A percentile compares a stretch with the other conserved stretches of the same genome.
Evolutionary conservation across 805 yeast species (phyloP).

Genomic region (Hanseniaspora jakobsenii): DNA sequence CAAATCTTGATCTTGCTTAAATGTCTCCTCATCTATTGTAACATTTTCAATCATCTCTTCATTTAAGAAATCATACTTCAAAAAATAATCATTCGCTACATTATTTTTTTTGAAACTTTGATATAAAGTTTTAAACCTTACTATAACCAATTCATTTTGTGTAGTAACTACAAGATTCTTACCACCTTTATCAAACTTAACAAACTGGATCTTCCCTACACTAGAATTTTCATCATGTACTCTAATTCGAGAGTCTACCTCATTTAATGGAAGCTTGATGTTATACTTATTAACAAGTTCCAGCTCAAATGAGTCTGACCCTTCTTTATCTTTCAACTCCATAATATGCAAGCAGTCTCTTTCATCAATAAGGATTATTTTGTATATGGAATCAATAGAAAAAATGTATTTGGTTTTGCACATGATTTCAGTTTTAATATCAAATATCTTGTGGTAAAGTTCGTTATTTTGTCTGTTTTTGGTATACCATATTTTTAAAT

Average conservation of each 20-base stretch:
- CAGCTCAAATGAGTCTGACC: not conserved
- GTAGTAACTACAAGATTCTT: constrained; percentile 19
- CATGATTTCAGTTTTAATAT: not conserved
- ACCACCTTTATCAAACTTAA: constrained; percentile 28
- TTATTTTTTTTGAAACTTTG: constrained; percentile 1
- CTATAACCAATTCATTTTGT: constrained; percentile 21
- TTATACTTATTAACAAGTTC: not conserved
- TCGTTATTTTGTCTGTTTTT: constrained; percentile 11
- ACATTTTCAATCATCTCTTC: constrained; percentile 17
- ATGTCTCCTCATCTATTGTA: constrained; percentile 25
- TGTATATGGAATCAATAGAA: constrained; percentile 3
- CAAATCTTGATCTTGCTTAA: constrained; percentile 22
- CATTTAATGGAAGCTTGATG: not conserved
- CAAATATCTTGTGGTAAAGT: constrained; percentile 4
- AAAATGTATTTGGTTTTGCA: constrained; percentile 2
- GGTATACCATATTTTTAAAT: constrained; percentile 11
- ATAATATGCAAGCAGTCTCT: not conserved
- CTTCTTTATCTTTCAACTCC: not conserved
- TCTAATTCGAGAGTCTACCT: not conserved
- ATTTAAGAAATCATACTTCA: constrained; percentile 16
- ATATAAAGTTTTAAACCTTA: constrained; percentile 22
- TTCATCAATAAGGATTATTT: constrained; percentile 11
- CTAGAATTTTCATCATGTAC: not conserved
- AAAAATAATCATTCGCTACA: constrained; percentile 15
- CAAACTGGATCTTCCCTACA: constrained; percentile 19